Evolutionary conservation across 805 yeast species (phyloP).

Genomic region (Yarrowia sp.): DNA sequence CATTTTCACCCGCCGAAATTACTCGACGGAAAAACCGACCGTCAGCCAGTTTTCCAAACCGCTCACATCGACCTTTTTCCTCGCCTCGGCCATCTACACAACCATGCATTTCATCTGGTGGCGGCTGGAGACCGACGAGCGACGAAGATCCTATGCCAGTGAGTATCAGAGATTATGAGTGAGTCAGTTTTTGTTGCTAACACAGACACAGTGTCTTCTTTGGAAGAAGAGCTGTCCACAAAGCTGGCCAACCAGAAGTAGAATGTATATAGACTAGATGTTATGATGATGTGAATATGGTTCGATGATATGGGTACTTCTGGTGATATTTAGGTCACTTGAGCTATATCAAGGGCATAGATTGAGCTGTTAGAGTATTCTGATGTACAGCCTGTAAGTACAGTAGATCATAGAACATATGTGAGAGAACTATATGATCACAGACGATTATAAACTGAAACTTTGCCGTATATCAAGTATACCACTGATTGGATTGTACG

Average conservation of each 20-base stretch:
- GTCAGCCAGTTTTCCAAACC: constrained; percentile 14
- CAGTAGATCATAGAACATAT: too few species aligned
- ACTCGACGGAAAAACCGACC: constrained; percentile 9
- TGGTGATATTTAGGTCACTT: too few species aligned
- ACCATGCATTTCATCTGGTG: constrained; percentile 12
- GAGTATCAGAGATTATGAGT: not conserved
- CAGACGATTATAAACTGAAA: too few species aligned
- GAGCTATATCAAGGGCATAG: too few species aligned
- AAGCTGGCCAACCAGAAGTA: constrained; percentile 1
- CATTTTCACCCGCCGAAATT: not conserved
- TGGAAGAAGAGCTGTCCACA: constrained; percentile 1
- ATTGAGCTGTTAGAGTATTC: too few species aligned
- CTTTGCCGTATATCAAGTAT: too few species aligned
- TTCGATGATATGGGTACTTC: too few species aligned
- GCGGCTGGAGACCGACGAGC: constrained; percentile 17
- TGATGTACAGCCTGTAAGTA: too few species aligned
- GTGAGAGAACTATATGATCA: too few species aligned
- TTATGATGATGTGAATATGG: not conserved
- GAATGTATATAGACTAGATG: not conserved
- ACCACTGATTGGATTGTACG: too few species aligned
- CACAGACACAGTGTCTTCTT: not conserved
- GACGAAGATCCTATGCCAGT: not conserved
- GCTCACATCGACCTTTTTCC: constrained; percentile 12
- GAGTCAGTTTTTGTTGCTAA: not conserved
- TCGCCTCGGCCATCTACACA: constrained; percentile 15